phyloP scores from a whole-genome alignment of 768 basidiomycete genomes.

The Termitomyces sp. region DNA sequence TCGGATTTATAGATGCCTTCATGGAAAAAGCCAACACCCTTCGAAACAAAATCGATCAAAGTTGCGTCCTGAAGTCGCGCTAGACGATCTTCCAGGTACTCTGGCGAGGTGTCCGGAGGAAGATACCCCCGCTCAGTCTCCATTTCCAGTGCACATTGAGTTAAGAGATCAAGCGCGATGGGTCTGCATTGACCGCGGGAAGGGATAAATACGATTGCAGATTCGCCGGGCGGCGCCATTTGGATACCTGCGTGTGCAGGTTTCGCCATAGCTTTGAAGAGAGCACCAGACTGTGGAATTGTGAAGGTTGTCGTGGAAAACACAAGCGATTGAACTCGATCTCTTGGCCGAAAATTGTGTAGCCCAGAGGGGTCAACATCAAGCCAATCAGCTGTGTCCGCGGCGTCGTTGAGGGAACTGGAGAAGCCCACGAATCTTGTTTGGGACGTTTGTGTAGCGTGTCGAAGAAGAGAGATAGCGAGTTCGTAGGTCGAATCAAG shows the following conservation, averaged over 20 bases:
- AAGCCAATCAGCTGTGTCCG: constrained; percentile 83
- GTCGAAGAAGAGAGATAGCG: constrained; percentile 66
- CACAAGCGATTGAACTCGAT: constrained; percentile 77
- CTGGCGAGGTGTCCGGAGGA: constrained; percentile 41
- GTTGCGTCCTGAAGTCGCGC: constrained; percentile 56
- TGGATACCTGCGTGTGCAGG: constrained; percentile 80
- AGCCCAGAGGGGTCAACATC: constrained; percentile 58
- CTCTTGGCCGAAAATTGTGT: constrained; percentile 76
- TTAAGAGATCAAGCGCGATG: constrained; percentile 82
- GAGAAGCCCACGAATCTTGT: constrained; percentile 78
- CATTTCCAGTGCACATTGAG: constrained; percentile 76
- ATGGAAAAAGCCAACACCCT: constrained; percentile 88
- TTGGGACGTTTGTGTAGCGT: constrained; percentile 54
- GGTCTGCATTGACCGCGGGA: constrained; percentile 72
- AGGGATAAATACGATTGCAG: constrained; percentile 84
- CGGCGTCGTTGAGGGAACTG: constrained; percentile 75
- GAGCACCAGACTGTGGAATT: constrained; percentile 79
- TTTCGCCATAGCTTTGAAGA: constrained; percentile 91
- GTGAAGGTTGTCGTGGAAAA: constrained; percentile 75
- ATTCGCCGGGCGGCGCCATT: constrained; percentile 36
- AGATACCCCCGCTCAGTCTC: constrained; percentile 69
- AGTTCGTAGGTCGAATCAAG: constrained; percentile 83
- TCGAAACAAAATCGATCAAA: constrained; percentile 70
- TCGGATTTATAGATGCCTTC: constrained; percentile 67
- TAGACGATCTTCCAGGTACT: constrained; percentile 58